Base-by-base conservation (phyloP, 1,284 basidiomycete species). In the Flammula alnicola region DNA sequence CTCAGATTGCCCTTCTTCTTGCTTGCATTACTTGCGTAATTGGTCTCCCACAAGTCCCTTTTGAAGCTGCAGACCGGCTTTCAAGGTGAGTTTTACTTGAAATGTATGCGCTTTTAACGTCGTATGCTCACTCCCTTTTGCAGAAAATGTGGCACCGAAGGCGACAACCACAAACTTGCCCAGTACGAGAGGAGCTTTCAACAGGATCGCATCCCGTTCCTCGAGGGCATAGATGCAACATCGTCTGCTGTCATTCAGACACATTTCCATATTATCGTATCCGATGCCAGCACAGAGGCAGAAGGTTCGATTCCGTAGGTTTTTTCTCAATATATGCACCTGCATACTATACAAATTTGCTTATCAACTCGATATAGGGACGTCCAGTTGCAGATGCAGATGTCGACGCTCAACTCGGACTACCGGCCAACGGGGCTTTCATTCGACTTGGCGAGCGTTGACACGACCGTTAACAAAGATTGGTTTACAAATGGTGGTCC, bases 271-370 rank as follows among this genome's bases (percentile, higher is more conserved):
- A 46, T 63, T 12, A 44, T 63, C 9, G 45, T 44, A 0, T 52
- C 56, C 2, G 56, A 55, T 31, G n/a, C 41, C 2, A 55, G 51
- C 1, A n/a, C n/a, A n/a, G n/a, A n/a, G n/a, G n/a, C n/a, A n/a
- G 53, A 45, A 11, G 61, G 59, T 12, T 49, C 40, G 36, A 32
- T 63, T 16, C 45, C 58, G 59, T 63, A 52, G 10, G 59, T n/a
- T n/a, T n/a, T 19, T 33, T 4, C 2, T 3, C 7, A 16, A 11
- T 20, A 19, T n/a, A 19, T 14, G 9, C 8, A 25, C 3, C 12
- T 17, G 11, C 22, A 6, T 17, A 14, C n/a, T 17, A 39, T 9
- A n/a, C 17, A 1, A 16, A 22, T 22, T 9, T 20, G 19, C 17
- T 40, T 11, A 33, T 14, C 25, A 6, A 16, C 12, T 27, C 20